Percentiles rank a stretch among this genome's conserved stretches.
These are phyloP conservation scores for Rhodotorula sp. DNA, from an alignment of 1,284 basidiomycete genomes.

Conservation along the genomic window DNA sequence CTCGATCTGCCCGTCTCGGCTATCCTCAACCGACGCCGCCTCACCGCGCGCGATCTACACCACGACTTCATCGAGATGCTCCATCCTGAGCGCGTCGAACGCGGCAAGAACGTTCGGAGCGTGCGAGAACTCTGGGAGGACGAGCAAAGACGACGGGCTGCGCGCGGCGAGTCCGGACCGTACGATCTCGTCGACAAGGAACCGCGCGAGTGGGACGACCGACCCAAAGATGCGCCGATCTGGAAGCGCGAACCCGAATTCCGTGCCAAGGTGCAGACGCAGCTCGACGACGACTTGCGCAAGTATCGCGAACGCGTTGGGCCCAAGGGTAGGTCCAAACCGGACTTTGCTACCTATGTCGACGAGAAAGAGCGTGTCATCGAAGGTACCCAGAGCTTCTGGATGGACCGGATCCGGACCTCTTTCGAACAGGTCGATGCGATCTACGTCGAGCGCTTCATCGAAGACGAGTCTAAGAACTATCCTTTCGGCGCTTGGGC, in stretches of 20 bases:
- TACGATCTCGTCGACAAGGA: constrained; percentile 27
- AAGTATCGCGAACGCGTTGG: constrained; percentile 17
- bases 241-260: constrained; percentile 23
- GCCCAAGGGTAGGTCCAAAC: constrained; percentile 6
- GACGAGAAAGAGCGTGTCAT: constrained; percentile 28
- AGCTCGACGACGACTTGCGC: constrained; percentile 13
- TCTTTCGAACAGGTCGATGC: constrained; percentile 48
- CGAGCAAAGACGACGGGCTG: constrained; percentile 68
- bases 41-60: constrained; percentile 69
- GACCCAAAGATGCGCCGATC: background rate
- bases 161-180: constrained; percentile 54
- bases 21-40: constrained; percentile 75
- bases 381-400: constrained; percentile 10
- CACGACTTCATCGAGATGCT: constrained; percentile 66
- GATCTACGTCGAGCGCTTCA: constrained; percentile 44
- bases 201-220: constrained; percentile 25
- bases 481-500: constrained; percentile 64
- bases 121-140: constrained; percentile 95
- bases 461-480: constrained; percentile 59
- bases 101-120: constrained; percentile 78
- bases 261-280: constrained; percentile 14
- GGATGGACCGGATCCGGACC: constrained; percentile 43
- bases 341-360: constrained; percentile 37
- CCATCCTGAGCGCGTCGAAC: constrained; percentile 53
- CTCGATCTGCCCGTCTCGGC: constrained; percentile 76